phyloP scores from a whole-genome alignment of 495 filamentous ascomycete genomes.

The Letharia columbiana region DNA sequence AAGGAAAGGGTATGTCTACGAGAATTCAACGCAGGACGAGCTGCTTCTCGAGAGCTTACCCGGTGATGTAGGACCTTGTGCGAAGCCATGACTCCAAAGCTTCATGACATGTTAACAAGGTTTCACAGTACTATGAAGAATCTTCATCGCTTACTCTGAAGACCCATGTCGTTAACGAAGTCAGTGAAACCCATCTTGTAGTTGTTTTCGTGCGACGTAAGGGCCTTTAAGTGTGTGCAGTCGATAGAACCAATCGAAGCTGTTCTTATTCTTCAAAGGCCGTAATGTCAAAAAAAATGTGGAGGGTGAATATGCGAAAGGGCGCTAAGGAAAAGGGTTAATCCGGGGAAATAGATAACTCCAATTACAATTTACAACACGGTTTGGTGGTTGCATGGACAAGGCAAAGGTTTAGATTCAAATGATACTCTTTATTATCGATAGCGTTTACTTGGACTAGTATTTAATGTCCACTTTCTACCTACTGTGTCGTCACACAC shows the following conservation, averaged over 20 bases:
- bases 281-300: not conserved
- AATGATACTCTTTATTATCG: not conserved
- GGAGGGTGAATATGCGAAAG: not conserved
- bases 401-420: not conserved
- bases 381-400: too few species aligned
- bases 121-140: slow-evolving; percentile 19
- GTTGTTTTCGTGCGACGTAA: not conserved
- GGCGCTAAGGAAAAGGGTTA: not conserved
- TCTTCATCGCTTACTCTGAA: slow-evolving; percentile 56
- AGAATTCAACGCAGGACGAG: slow-evolving; percentile 14
- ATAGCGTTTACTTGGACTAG: not conserved
- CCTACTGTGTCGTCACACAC: not conserved
- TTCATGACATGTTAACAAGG: slow-evolving; percentile 40
- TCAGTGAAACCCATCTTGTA: slow-evolving; percentile 90
- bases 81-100: slow-evolving; percentile 88
- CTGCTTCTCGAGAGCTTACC: slow-evolving; percentile 47
- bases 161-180: slow-evolving; percentile 77
- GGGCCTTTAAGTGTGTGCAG: not conserved
- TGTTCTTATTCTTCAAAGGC: not conserved
- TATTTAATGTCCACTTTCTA: not conserved
- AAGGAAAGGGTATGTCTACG: not conserved
- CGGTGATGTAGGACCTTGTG: slow-evolving; percentile 86
- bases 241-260: not conserved
- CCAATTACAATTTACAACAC: too few species aligned
- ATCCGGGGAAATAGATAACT: too few species aligned